Evolutionary conservation across 2,329 filamentous ascomycete genomes (phyloP).

Genomic region (Sarocladium brachiariae): DNA sequence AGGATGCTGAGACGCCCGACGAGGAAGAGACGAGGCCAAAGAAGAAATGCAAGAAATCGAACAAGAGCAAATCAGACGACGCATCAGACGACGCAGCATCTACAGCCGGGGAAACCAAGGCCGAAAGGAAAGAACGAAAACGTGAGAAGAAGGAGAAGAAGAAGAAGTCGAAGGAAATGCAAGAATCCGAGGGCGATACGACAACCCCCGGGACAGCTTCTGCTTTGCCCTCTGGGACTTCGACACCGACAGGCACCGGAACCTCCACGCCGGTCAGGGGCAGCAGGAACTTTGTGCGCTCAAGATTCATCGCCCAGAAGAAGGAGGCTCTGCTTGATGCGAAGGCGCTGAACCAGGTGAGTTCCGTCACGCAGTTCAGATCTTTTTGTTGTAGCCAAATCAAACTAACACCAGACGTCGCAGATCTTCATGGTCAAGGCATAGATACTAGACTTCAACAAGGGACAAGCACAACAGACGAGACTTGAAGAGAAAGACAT

Average conservation of each 20-base stretch:
- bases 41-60: slow-evolving; percentile 16
- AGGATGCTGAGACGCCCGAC: slow-evolving; percentile 10
- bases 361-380: slow-evolving; percentile 14
- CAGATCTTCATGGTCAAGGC: slow-evolving; percentile 66
- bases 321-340: slow-evolving; percentile 74
- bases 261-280: slow-evolving; percentile 38
- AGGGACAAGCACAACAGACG: background rate
- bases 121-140: slow-evolving; percentile 33
- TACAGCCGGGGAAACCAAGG: slow-evolving; percentile 12
- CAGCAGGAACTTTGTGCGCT: slow-evolving; percentile 66
- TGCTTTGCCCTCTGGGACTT: slow-evolving; percentile 20
- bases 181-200: slow-evolving; percentile 15
- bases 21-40: slow-evolving; percentile 17
- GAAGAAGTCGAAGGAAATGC: slow-evolving; percentile 37
- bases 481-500: background rate
- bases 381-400: too few relatives aligned
- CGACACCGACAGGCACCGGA: slow-evolving; percentile 33
- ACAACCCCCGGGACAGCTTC: slow-evolving; percentile 12
- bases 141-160: slow-evolving; percentile 42
- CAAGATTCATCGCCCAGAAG: slow-evolving; percentile 84
- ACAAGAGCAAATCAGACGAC: background rate
- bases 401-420: slow-evolving; percentile 1
- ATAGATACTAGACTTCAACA: too few relatives aligned
- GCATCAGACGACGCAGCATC: slow-evolving; percentile 5
- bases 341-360: slow-evolving; percentile 78